Evolutionary conservation across 1,139 yeast genomes (phyloP), one percentile per base, ranked within the genome.

Genomic region (Taphrina deformans): DNA sequence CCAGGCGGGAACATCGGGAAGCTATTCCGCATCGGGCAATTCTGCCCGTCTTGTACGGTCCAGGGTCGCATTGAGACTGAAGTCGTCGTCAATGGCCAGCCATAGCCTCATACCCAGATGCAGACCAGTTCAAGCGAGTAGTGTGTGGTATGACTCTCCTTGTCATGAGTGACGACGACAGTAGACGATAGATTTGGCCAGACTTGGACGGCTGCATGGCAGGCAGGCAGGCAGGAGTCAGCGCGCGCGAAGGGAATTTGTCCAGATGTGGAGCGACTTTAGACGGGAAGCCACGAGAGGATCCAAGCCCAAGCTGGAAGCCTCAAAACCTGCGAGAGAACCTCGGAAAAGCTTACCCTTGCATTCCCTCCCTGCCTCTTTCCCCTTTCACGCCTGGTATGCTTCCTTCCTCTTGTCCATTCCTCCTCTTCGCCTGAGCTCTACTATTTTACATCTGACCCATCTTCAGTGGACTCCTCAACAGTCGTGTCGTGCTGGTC

Each of bases 291-390:
- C 48, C 48, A 44, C 27, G 48, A 9, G 27, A 10, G 48, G 44
- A 38, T 29, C 33, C 33, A 29, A 38, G 44, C 21, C 44, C n/a
- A n/a, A n/a, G n/a, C n/a, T 38, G n/a, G 44, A n/a, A 38, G 5
- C 14, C 44, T 14, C 14, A 6, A 6, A 29, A 29, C 10, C 10
- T 6, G 33, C 33, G 33, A 29, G 33, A 29, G 33, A 29, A 29
- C 33, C 33, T 29, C 10, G 33, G 33, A 29, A 29, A 29, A n/a
- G 33, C 33, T 38, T 38, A 38, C 48, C 48, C 48, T 44, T 44
- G 48, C 48, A 44, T 44, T 44, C 48, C 48, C 48, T 44, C 48
- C 48, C 48, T 44, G 48, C 48, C 48, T 44, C 48, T 44, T 24
- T 5, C 48, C 48, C 48, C 48, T 44, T 41, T 44, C 48, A 6